Percentiles rank a stretch among this genome's conserved stretches.
These are phyloP conservation scores for Casuarina glauca DNA, from an alignment of 306 rosid genomes.

Conservation along the genomic window DNA sequence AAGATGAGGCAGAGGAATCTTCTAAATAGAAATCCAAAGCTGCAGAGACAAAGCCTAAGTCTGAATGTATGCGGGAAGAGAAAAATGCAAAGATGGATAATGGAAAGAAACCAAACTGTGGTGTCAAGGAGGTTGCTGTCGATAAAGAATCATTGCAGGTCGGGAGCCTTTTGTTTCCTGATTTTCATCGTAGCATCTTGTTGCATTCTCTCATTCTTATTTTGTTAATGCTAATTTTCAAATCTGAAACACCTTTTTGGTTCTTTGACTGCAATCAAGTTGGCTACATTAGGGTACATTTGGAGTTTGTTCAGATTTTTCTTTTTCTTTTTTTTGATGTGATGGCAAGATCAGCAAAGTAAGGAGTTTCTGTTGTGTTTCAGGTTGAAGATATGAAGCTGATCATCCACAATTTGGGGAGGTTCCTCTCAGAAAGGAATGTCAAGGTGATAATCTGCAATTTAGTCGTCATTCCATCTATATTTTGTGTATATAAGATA, in stretches of 20 bases:
- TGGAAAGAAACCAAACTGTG: constrained; percentile 49
- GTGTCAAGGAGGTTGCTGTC: constrained; percentile 50
- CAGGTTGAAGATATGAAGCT: constrained; percentile 97
- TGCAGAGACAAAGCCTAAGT: constrained; percentile 40
- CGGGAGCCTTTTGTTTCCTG: not conserved
- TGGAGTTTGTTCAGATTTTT: not conserved
- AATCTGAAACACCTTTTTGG: constrained; percentile 68
- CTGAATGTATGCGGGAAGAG: constrained; percentile 36
- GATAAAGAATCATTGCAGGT: constrained; percentile 87
- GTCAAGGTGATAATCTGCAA: constrained; percentile 62
- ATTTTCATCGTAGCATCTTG: constrained; percentile 5
- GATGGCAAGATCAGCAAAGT: constrained; percentile 8
- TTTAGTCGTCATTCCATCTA: not conserved
- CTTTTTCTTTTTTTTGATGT: not conserved
- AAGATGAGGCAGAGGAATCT: constrained; percentile 41
- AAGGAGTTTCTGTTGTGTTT: constrained; percentile 22
- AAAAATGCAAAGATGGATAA: constrained; percentile 48
- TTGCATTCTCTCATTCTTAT: constrained; percentile 1
- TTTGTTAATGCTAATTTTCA: constrained; percentile 18
- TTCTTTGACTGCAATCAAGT: constrained; percentile 82
- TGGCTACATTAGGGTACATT: constrained; percentile 80
- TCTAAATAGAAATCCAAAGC: constrained; percentile 42
- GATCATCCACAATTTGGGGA: constrained; percentile 78
- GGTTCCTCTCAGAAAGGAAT: constrained; percentile 89
- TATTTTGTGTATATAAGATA: too few species aligned